These are phyloP conservation scores for Hydnomerulius pinastri DNA, from an alignment of 768 basidiomycete species.

Conservation along the genomic window DNA sequence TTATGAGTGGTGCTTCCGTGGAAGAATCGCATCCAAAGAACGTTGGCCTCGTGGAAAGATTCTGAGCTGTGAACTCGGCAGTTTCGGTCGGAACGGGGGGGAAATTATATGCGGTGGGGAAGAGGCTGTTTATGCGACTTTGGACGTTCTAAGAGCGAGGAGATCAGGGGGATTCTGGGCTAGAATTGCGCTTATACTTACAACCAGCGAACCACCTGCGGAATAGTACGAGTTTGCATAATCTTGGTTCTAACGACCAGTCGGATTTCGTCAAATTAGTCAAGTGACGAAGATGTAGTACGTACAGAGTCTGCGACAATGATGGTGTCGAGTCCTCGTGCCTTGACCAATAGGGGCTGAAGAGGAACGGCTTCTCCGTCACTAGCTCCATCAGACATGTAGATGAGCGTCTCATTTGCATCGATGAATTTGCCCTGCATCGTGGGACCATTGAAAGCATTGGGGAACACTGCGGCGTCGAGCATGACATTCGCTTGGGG, in stretches of 20 bases:
- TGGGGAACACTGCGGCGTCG: conserved; percentile 33
- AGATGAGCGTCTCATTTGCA: conserved; percentile 26
- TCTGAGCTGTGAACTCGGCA: conserved; percentile 30
- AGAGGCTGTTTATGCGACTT: conserved; percentile 37
- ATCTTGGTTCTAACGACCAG: too few species aligned
- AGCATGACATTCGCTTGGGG: conserved; percentile 20
- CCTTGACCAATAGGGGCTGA: conserved; percentile 45
- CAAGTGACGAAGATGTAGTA: conserved; percentile 19
- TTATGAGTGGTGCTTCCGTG: too few species aligned
- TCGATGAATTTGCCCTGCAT: conserved; percentile 30
- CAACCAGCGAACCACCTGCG: too few species aligned
- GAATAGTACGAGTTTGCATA: too few species aligned
- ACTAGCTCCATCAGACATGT: conserved; percentile 38
- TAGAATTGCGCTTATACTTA: neutral
- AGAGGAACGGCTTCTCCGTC: conserved; percentile 44
- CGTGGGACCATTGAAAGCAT: conserved; percentile 31
- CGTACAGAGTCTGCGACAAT: conserved; percentile 43
- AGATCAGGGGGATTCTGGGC: too few species aligned
- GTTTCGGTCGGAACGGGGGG: conserved; percentile 21
- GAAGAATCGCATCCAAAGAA: conserved; percentile 42
- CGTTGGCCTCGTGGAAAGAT: conserved; percentile 37
- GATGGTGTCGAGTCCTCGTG: conserved; percentile 46
- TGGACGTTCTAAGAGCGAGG: conserved; percentile 15
- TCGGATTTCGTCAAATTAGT: too few species aligned
- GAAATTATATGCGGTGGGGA: conserved; percentile 28